Percentiles rank a stretch among this genome's conserved stretches.
Conservation (phyloP, 1,139 yeast genomes). For the Hyphopichia fennica region DNA sequence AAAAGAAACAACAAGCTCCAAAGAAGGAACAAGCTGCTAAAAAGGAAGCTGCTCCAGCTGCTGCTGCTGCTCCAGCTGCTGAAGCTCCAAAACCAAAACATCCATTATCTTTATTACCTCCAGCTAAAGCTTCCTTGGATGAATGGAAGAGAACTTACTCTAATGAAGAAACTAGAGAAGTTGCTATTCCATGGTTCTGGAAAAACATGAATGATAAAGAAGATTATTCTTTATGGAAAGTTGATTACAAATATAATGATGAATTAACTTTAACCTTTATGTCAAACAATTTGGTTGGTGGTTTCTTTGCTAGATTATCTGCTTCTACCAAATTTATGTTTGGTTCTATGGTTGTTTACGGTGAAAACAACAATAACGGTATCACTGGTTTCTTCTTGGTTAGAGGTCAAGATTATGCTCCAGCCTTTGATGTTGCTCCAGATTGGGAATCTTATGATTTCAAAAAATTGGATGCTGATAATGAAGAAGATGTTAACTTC, state of each 20-base stretch:
- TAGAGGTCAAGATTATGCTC: conserved; percentile 88
- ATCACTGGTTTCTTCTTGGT: conserved; percentile 92
- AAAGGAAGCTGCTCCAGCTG: conserved; percentile 44
- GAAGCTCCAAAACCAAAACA: conserved; percentile 77
- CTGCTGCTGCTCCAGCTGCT: conserved; percentile 40
- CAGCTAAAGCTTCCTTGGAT: conserved; percentile 71
- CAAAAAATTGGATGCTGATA: conserved; percentile 44
- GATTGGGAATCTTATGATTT: conserved; percentile 81
- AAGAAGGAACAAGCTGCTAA: conserved; percentile 38
- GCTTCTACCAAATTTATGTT: conserved; percentile 94
- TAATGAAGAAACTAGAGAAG: conserved; percentile 94
- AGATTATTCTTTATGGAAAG: conserved; percentile 95
- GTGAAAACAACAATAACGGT: conserved; percentile 98
- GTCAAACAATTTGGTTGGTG: conserved; percentile 98
- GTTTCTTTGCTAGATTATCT: conserved; percentile 93
- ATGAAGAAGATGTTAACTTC: conserved; percentile 38
- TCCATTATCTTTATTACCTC: conserved; percentile 85
- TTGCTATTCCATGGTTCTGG: conserved; percentile 98
- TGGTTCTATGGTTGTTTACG: conserved; percentile 92
- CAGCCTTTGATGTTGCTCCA: conserved; percentile 98
- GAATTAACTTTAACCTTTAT: conserved; percentile 95
- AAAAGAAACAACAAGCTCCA: conserved; percentile 48
- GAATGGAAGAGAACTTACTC: conserved; percentile 98
- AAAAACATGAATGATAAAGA: conserved; percentile 80
- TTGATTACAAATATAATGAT: conserved; percentile 96